phyloP scores from a whole-genome alignment of 139 green algal species.

The Raphidocelis subcapitata region DNA sequence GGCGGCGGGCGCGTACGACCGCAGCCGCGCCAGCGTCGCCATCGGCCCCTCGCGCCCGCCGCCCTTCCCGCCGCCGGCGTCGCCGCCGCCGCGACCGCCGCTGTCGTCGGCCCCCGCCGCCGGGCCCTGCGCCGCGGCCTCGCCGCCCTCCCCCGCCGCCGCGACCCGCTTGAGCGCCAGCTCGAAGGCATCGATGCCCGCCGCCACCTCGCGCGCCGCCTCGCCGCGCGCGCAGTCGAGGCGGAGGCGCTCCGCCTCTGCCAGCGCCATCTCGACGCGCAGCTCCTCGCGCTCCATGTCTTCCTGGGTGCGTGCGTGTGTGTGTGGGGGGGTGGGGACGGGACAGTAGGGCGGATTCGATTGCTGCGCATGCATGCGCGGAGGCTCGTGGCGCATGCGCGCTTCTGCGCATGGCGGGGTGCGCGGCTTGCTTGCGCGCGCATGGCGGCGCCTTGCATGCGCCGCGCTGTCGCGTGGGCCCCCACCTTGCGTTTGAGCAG shows the following conservation, averaged over 20 bases:
- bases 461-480: neutral
- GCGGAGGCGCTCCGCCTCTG: constrained; percentile 35
- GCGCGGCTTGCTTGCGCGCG: no score
- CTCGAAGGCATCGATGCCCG: constrained; percentile 75
- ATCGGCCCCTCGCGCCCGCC: constrained; percentile 2
- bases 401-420: no score
- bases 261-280: constrained; percentile 59
- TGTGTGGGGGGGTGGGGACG: neutral
- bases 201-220: constrained; percentile 44
- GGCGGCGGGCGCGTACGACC: constrained; percentile 34
- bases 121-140: no score
- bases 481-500: constrained; percentile 50
- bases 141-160: no score
- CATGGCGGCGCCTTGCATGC: no score
- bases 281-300: constrained; percentile 62
- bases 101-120: no score
- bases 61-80: neutral
- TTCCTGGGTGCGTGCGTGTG: constrained; percentile 25
- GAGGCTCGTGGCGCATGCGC: no score
- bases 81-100: constrained; percentile 11
- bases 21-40: constrained; percentile 40
- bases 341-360: no score
- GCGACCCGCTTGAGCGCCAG: constrained; percentile 68
- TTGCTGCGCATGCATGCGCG: no score
- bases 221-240: constrained; percentile 30